Evolutionary conservation across 345 rosid species (phyloP), one percentile per base, ranked within the genome.

Genomic region (Arabidopsis suecica): DNA sequence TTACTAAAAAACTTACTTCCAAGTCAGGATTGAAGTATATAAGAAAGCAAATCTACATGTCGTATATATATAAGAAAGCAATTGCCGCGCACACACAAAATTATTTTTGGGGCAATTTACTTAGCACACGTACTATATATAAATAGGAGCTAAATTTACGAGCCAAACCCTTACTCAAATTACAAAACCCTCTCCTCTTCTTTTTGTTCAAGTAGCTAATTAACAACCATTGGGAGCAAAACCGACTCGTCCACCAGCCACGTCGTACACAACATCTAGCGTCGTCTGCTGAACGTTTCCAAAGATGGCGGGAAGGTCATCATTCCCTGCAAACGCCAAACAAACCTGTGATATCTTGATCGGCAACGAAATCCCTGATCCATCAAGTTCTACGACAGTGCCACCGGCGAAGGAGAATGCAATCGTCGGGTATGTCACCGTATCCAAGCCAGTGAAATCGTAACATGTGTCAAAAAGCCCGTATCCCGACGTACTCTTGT

Each of bases 261-360:
- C 87, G 22, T 91, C 98, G 5, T 93, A 83, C 1, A 87, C 89
- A 30, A 91, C 88, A 69, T 88, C 82, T 10, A 91, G 4, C 3
- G 86, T 88, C 68, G 68, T 53, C 33, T 93, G 98, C 80, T 91
- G 97, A 61, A 75, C 80, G 66, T 86, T 93, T 55, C 98, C 98
- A 2, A 86, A 84, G 3, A 90, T 91, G 3, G 75, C 77, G 3
- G 64, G 74, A 54, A 11, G 0, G 5, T 77, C 72, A 0, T 30
- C 33, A 14, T 84, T 89, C 13, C 63, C 83, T 0, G 96, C 96
- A 45, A 93, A 89, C 4, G 91, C 98, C 54, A 93, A 74, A 67
- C 98, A 93, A 56, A 89, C 87, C 30, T 85, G 85, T 2, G 91
- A 71, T 18, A 0, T 0, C 0, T 13, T 16, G 12, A n/a, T 44